Evolutionary conservation across 2,329 filamentous ascomycete genomes (phyloP), one percentile per base, ranked within the genome.

Genomic region (Xylariaceae sp.): DNA sequence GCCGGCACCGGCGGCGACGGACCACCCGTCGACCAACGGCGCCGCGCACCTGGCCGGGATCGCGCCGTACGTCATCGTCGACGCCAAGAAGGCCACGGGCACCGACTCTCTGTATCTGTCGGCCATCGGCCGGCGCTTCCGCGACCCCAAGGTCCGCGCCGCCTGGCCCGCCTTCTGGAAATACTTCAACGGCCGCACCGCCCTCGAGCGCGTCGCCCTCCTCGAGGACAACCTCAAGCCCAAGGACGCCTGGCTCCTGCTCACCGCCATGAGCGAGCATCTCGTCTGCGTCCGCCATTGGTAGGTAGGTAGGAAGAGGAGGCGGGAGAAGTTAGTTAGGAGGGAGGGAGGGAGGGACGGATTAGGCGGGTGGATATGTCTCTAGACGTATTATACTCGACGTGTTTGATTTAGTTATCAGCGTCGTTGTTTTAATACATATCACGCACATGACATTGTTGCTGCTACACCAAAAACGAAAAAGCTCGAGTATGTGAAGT

Each of bases 121-220:
- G n/a, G 82, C 84, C 40, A 85, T 88, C 52, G 81, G 76, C 6
- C 75, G 75, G 46, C 77, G 84, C 9, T 77, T 87, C 44, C 40
- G 61, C 16, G 61, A 53, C 37, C 44, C 60, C 76, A 78, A 16
- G 56, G 73, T 90, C 14, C 80, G 84, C 42, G 81, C 85, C 54
- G 81, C 84, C 46, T 96, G 92, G 89, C 83, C 85, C 2, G 78
- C 82, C 44, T 86, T 96, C 65, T 82, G 88, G 66, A 91, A 89
- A 72, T 95, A 97, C 73, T 91, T 98, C 65, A 93, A 98, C 71
- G 95, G 95, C 1, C 83, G 82, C 54, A 87, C 89, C 68, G 88
- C 93, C 2, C 79, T 98, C 57, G 95, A 99, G 75, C 87, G 93
- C 65, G 89, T 99, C 62, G 85, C 89, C 1, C 77, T 95, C n/a